phyloP scores from a whole-genome alignment of 495 filamentous ascomycete species.

The Talaromyces thailandensis region DNA sequence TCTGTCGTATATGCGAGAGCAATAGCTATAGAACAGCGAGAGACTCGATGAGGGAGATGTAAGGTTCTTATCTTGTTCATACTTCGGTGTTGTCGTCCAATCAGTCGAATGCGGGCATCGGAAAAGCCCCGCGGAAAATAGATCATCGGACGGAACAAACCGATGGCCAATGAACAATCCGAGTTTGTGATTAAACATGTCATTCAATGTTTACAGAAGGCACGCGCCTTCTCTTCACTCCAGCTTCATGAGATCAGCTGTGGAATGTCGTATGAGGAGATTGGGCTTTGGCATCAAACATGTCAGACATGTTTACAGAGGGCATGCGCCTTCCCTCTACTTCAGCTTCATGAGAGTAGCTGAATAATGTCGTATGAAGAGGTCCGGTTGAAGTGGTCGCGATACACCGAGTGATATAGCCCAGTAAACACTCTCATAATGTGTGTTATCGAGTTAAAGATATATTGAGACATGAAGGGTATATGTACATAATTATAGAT shows the following conservation, averaged over 20 bases:
- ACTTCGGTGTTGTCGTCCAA: background rate
- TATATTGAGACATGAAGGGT: background rate
- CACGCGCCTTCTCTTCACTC: background rate
- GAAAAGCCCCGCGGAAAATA: background rate
- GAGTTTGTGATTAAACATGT: background rate
- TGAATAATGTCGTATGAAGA: background rate
- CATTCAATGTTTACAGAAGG: background rate
- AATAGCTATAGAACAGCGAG: background rate
- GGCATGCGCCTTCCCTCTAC: background rate
- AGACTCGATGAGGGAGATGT: background rate
- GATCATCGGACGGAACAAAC: background rate
- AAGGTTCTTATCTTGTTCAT: background rate
- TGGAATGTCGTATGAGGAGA: background rate
- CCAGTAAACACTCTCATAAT: background rate
- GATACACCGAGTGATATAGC: too few species aligned
- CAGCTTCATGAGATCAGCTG: background rate
- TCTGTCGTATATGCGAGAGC: background rate
- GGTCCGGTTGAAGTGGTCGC: too few species aligned
- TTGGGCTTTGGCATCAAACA: too few species aligned
- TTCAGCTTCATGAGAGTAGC: background rate
- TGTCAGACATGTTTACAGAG: background rate
- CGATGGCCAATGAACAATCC: background rate
- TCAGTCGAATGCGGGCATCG: background rate
- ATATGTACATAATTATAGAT: slow-evolving; percentile 1
- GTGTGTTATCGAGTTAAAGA: background rate